phyloP scores from a whole-genome alignment of 2,329 filamentous ascomycete species.

The Microdochium paspali region DNA sequence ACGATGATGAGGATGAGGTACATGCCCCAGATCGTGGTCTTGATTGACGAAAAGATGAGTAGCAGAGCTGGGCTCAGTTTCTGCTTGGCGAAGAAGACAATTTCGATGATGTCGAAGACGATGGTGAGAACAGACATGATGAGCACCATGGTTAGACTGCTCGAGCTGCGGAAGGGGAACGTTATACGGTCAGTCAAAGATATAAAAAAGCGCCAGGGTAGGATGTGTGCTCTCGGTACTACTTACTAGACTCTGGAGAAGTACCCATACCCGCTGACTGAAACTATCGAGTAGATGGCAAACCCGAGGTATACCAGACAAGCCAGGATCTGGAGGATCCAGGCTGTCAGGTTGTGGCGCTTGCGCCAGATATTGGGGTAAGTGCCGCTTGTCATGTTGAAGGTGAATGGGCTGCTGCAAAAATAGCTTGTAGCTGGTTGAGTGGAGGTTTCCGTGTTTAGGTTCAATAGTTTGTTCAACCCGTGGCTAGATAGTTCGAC shows the following conservation, averaged over 20 bases:
- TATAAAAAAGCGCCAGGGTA: too few relatives aligned
- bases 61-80: conserved; percentile 6
- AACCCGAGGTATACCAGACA: conserved; percentile 3
- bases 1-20: conserved; percentile 6
- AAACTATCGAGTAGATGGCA: conserved; percentile 4
- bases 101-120: conserved; percentile 6
- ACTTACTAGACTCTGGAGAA: too few relatives aligned
- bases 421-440: background rate
- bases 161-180: background rate
- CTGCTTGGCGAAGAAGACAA: conserved; percentile 4
- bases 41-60: conserved; percentile 6
- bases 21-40: conserved; percentile 7
- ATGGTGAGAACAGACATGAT: conserved; percentile 5
- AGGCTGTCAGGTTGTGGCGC: conserved; percentile 8
- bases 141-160: conserved; percentile 7
- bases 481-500: too few relatives aligned
- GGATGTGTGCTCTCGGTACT: background rate
- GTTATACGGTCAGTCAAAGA: background rate
- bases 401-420: background rate
- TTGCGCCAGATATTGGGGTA: conserved; percentile 10
- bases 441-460: too few relatives aligned
- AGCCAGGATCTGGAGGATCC: conserved; percentile 8
- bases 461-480: too few relatives aligned
- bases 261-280: background rate
- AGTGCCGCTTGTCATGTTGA: background rate